Evolutionary conservation across 2,329 filamentous ascomycete species (phyloP).

Genomic region (Acrocalymma vagum): DNA sequence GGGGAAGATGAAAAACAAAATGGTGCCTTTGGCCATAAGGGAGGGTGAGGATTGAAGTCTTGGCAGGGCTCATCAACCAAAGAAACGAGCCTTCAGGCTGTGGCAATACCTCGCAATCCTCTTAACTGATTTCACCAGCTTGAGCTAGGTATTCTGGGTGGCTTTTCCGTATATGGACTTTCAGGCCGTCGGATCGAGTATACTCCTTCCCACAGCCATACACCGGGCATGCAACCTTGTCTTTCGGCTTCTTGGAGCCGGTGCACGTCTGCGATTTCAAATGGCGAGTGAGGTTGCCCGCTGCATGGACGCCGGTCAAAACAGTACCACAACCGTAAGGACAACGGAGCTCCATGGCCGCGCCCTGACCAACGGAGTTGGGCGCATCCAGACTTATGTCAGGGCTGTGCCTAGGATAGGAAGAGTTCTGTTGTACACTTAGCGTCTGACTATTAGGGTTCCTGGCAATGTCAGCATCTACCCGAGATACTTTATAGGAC

Average conservation of each 20-base stretch:
- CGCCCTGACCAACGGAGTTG: too few species aligned
- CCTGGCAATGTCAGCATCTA: too few species aligned
- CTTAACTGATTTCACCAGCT: conserved; percentile 2
- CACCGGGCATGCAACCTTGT: conserved; percentile 21
- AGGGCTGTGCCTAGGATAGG: too few species aligned
- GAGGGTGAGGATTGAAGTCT: too few species aligned
- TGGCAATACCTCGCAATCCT: conserved; percentile 3
- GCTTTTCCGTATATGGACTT: conserved; percentile 23
- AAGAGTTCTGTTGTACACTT: too few species aligned
- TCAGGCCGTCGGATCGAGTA: conserved; percentile 33
- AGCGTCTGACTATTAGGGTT: too few species aligned
- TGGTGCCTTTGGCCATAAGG: too few species aligned
- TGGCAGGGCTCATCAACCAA: background rate
- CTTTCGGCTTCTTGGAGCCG: conserved; percentile 21
- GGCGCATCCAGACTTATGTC: too few species aligned
- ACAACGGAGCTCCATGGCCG: too few species aligned
- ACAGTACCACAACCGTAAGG: conserved; percentile 31
- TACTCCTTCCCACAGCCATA: conserved; percentile 32
- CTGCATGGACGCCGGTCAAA: conserved; percentile 32
- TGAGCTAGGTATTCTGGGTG: conserved; percentile 18
- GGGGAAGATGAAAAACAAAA: too few species aligned
- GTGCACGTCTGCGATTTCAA: conserved; percentile 31
- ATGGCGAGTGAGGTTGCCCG: conserved; percentile 39
- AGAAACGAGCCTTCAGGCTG: background rate
- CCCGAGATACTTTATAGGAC: too few species aligned